A percentile compares a stretch with the other conserved stretches of the same genome.
Evolutionary conservation across 345 rosid species (phyloP).

Genomic region (Euphorbia peplus): DNA sequence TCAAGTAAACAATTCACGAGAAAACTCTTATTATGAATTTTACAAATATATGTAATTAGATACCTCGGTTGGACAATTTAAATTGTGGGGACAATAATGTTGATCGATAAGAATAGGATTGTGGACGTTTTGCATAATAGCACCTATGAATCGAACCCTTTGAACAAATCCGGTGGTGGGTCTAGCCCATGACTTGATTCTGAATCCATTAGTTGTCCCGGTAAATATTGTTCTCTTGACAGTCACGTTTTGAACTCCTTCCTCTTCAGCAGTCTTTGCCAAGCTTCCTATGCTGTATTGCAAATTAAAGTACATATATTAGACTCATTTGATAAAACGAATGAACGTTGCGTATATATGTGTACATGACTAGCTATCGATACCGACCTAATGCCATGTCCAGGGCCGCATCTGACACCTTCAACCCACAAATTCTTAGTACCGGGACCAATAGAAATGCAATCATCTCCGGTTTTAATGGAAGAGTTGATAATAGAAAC

Average conservation of each 20-base stretch:
- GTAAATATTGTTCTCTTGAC: constrained; percentile 36
- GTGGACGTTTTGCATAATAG: constrained; percentile 38
- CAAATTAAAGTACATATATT: too few species aligned
- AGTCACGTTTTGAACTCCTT: constrained; percentile 56
- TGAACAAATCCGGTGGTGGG: constrained; percentile 52
- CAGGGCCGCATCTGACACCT: constrained; percentile 6
- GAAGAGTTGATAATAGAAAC: background rate
- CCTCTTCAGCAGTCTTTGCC: constrained; percentile 37
- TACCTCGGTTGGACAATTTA: constrained; percentile 49
- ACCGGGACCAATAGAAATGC: constrained; percentile 4
- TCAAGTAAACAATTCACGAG: too few species aligned
- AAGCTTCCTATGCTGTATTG: constrained; percentile 68
- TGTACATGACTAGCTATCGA: too few species aligned
- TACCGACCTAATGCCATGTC: constrained; percentile 5
- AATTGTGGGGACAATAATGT: constrained; percentile 53
- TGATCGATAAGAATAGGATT: constrained; percentile 58
- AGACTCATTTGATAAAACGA: too few species aligned
- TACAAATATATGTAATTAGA: too few species aligned
- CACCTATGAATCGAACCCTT: constrained; percentile 37
- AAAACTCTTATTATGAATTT: too few species aligned
- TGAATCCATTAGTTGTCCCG: constrained; percentile 48
- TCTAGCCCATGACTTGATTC: constrained; percentile 71
- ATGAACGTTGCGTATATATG: too few species aligned
- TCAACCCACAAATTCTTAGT: background rate
- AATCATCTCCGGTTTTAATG: background rate